phyloP scores from a whole-genome alignment of 2,329 filamentous ascomycete species.

The Colletotrichum paranaense region DNA sequence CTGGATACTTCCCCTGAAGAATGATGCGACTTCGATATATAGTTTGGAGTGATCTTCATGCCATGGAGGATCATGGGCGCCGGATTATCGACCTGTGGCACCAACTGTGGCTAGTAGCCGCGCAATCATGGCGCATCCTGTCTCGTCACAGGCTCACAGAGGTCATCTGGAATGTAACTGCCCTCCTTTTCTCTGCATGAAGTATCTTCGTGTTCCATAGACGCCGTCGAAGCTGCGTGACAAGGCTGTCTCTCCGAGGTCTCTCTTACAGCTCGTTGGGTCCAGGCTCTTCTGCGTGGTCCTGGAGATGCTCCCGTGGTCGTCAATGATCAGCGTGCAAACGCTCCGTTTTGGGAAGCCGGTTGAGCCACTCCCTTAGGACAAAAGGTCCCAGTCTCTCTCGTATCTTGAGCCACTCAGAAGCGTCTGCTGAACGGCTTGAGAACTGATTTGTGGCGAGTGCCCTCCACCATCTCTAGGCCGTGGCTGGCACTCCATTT shows the following conservation, averaged over 20 bases:
- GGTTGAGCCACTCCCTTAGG: slow-evolving; percentile 10
- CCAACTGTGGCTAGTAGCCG: slow-evolving; percentile 27
- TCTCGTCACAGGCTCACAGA: background rate
- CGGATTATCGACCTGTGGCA: slow-evolving; percentile 18
- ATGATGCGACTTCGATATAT: slow-evolving; percentile 1
- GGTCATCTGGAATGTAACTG: background rate
- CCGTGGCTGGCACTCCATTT: background rate
- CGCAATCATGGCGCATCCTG: slow-evolving; percentile 11
- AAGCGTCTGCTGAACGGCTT: background rate
- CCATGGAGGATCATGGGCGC: slow-evolving; percentile 3
- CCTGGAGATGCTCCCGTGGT: background rate
- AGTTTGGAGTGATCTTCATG: slow-evolving; percentile 14
- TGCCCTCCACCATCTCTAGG: background rate
- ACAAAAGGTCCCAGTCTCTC: background rate
- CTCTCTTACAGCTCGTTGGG: background rate
- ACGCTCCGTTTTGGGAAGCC: slow-evolving; percentile 21
- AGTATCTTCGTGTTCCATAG: background rate
- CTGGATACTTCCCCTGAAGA: slow-evolving; percentile 27
- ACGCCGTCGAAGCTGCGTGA: background rate
- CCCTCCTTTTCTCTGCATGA: slow-evolving; percentile 23
- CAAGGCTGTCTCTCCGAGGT: background rate
- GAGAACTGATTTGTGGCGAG: slow-evolving; percentile 19
- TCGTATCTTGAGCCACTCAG: slow-evolving; percentile 27
- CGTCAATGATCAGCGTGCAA: slow-evolving; percentile 22
- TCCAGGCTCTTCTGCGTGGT: background rate